Evolutionary conservation across 305 asterid species (phyloP).

Genomic region (Stenogyne calaminthoides): DNA sequence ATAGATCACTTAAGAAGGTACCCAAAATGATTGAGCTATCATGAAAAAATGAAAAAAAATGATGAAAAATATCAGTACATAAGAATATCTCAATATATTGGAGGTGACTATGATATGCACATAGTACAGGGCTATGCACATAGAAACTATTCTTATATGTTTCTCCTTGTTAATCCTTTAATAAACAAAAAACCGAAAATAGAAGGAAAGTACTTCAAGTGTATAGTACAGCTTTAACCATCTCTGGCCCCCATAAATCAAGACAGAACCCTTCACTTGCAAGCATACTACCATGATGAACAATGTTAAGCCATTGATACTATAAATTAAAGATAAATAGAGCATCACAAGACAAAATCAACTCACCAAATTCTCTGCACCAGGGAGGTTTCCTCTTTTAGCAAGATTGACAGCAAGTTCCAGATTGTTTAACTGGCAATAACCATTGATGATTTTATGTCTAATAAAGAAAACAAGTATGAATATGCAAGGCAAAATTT

Average conservation of each 20-base stretch:
- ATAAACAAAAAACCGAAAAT: background rate
- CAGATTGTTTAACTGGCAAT: conserved; percentile 85
- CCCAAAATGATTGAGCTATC: background rate
- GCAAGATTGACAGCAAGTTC: conserved; percentile 99
- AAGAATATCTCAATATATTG: background rate
- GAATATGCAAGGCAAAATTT: conserved; percentile 15
- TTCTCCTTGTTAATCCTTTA: conserved; percentile 5
- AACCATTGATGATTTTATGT: conserved; percentile 24
- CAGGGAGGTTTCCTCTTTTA: conserved; percentile 98
- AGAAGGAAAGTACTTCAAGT: background rate
- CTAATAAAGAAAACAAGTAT: background rate
- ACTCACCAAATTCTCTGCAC: conserved; percentile 96
- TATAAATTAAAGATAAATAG: conserved; percentile 17
- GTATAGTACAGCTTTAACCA: conserved; percentile 13
- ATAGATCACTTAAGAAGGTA: background rate
- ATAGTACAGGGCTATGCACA: background rate
- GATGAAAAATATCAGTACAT: background rate
- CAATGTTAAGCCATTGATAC: background rate
- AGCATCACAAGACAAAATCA: conserved; percentile 24
- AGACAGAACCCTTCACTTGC: conserved; percentile 22
- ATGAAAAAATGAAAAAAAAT: background rate
- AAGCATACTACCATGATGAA: conserved; percentile 18
- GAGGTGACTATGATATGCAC: conserved; percentile 1
- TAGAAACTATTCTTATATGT: conserved; percentile 1
- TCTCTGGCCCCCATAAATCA: background rate